These are phyloP conservation scores for Zelonia costaricensis DNA, from an alignment of 208 protist species.

Conservation along the genomic window DNA sequence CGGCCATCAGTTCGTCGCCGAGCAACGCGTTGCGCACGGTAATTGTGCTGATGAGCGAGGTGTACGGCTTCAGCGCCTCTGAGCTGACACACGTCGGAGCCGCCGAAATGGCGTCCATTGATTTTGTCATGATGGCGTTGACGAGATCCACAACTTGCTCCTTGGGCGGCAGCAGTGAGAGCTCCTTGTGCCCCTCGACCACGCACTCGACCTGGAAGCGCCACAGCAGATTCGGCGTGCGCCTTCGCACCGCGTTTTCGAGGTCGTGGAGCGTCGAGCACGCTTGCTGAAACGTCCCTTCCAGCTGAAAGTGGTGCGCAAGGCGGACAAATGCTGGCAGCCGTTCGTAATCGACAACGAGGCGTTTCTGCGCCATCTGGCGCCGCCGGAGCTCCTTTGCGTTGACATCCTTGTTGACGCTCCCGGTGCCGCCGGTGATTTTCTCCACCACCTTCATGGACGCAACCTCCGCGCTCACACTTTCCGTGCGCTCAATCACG, in stretches of 20 bases:
- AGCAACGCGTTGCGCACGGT: conserved; percentile 10
- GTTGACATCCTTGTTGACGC: conserved; percentile 86
- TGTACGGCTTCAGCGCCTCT: conserved; percentile 15
- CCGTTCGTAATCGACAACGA: conserved; percentile 82
- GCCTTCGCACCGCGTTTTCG: conserved; percentile 34
- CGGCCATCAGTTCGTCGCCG: conserved; percentile 24
- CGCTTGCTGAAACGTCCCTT: conserved; percentile 69
- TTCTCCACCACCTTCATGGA: conserved; percentile 29
- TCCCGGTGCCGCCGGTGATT: conserved; percentile 40
- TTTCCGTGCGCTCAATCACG: conserved; percentile 38
- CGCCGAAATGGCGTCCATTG: conserved; percentile 19
- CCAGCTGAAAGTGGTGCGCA: conserved; percentile 75
- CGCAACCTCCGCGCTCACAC: not conserved
- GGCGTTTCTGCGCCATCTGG: conserved; percentile 73
- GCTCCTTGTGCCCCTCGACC: conserved; percentile 31
- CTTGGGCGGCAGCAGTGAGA: conserved; percentile 49
- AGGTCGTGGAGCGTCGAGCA: conserved; percentile 64
- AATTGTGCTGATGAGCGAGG: conserved; percentile 4
- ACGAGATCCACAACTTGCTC: conserved; percentile 40
- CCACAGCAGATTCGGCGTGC: conserved; percentile 44
- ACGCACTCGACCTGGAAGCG: conserved; percentile 76
- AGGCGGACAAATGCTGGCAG: conserved; percentile 78
- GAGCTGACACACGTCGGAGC: conserved; percentile 32
- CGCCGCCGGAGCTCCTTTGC: conserved; percentile 55
- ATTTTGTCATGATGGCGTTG: conserved; percentile 41